Evolutionary conservation across 345 rosid genomes (phyloP).

Genomic region (Isatis tinctoria): DNA sequence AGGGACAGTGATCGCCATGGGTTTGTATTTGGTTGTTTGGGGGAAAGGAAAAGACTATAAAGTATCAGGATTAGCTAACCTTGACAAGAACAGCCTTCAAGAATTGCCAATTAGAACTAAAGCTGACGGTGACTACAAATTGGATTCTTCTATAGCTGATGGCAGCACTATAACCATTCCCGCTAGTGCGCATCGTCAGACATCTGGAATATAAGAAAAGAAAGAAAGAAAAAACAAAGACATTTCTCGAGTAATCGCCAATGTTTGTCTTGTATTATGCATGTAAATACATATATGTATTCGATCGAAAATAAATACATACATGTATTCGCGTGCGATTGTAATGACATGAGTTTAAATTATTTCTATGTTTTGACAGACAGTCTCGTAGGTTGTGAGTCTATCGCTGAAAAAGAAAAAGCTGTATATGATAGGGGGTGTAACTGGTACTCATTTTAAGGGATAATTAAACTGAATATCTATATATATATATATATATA

Average conservation of each 20-base stretch:
- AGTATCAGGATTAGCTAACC: neutral
- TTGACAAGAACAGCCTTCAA: slow-evolving; percentile 16
- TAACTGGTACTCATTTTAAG: too few species aligned
- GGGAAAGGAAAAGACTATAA: slow-evolving; percentile 59
- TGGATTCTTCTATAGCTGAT: neutral
- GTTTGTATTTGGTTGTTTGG: slow-evolving; percentile 62
- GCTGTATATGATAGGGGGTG: neutral
- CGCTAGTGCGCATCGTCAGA: neutral
- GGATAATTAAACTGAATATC: too few species aligned
- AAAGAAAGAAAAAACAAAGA: neutral
- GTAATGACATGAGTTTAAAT: neutral
- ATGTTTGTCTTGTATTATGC: neutral
- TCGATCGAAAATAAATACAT: neutral
- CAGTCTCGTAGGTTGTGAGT: neutral
- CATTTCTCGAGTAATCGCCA: neutral
- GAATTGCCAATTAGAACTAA: slow-evolving; percentile 40
- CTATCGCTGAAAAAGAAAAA: neutral
- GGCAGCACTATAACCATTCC: neutral
- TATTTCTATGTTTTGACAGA: neutral
- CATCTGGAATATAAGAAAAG: neutral
- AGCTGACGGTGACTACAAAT: neutral
- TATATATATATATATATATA: too few species aligned
- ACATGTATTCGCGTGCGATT: neutral
- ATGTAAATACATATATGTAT: neutral
- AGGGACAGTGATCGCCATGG: slow-evolving; percentile 55